These are phyloP conservation scores for Saccharomycopsis selenospora DNA, from an alignment of 805 yeast species.

Conservation along the genomic window DNA sequence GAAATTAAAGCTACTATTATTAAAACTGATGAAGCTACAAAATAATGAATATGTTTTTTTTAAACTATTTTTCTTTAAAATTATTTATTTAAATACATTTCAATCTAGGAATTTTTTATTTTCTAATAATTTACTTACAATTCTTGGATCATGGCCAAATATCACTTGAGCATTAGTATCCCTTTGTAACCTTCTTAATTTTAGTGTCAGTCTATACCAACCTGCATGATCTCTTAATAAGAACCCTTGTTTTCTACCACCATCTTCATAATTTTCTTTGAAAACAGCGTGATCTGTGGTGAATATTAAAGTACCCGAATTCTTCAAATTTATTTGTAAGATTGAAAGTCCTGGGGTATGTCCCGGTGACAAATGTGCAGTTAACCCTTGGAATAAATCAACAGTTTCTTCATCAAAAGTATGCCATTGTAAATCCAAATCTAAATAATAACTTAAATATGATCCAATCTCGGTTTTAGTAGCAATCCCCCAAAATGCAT, in stretches of 20 bases:
- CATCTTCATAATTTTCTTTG: slow-evolving; percentile 11
- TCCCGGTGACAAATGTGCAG: slow-evolving; percentile 11
- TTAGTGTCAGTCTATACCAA: slow-evolving; percentile 13
- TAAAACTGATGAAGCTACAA: background rate
- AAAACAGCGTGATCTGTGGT: slow-evolving; percentile 7
- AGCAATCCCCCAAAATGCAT: slow-evolving; percentile 15
- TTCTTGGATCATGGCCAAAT: slow-evolving; percentile 9
- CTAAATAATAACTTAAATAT: slow-evolving; percentile 10
- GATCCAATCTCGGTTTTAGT: slow-evolving; percentile 10
- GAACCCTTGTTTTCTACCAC: slow-evolving; percentile 10
- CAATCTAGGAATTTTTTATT: background rate
- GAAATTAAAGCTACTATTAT: slow-evolving; percentile 3
- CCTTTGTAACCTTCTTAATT: slow-evolving; percentile 11
- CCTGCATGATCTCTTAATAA: slow-evolving; percentile 11
- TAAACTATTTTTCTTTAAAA: no score
- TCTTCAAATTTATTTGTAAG: slow-evolving; percentile 4
- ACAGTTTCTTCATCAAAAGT: slow-evolving; percentile 11
- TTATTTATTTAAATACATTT: no score
- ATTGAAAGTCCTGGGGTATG: slow-evolving; percentile 12
- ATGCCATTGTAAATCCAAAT: slow-evolving; percentile 15
- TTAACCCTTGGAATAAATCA: slow-evolving; percentile 10
- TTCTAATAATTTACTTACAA: background rate
- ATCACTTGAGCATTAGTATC: slow-evolving; percentile 13
- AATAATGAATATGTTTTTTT: no score
- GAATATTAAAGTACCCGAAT: slow-evolving; percentile 10